Evolutionary conservation across 164 flowering plant species (phyloP).

Genomic region (Euptelea pleiosperma): DNA sequence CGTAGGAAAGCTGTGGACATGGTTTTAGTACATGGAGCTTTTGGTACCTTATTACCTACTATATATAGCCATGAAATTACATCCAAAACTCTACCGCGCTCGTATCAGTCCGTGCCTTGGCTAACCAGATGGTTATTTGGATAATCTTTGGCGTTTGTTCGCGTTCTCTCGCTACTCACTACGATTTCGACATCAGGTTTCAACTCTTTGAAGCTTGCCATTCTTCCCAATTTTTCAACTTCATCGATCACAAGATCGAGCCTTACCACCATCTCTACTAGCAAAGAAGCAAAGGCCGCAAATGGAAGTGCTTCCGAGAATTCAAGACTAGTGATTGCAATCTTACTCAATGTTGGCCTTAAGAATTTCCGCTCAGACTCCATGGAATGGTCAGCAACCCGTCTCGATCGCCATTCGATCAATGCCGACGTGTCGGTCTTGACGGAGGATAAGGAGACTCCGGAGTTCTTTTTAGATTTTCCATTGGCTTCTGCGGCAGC

Average conservation of each 20-base stretch:
- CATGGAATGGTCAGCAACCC: constrained; percentile 20
- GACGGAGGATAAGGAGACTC: constrained; percentile 40
- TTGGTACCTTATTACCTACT: too few species aligned
- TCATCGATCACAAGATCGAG: constrained; percentile 77
- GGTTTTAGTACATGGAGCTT: too few species aligned
- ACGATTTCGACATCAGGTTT: constrained; percentile 31
- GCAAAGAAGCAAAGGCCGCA: constrained; percentile 91
- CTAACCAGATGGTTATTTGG: too few species aligned
- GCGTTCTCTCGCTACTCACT: constrained; percentile 20
- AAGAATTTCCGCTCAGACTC: constrained; percentile 34
- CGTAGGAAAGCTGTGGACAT: too few species aligned
- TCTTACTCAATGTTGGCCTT: constrained; percentile 72
- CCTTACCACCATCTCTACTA: constrained; percentile 81
- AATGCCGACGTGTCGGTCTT: constrained; percentile 57
- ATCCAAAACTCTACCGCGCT: too few species aligned
- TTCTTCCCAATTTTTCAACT: constrained; percentile 74
- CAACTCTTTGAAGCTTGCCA: constrained; percentile 58
- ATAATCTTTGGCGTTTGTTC: too few species aligned
- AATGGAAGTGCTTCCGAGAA: constrained; percentile 96
- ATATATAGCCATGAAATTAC: too few species aligned
- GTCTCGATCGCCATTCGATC: constrained; percentile 50
- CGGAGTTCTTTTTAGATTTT: constrained; percentile 15
- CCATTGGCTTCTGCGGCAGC: constrained; percentile 42
- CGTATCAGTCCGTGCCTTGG: too few species aligned
- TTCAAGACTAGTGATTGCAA: constrained; percentile 70